Evolutionary conservation across 495 filamentous ascomycete species (phyloP).

Genomic region (Evernia prunastri): DNA sequence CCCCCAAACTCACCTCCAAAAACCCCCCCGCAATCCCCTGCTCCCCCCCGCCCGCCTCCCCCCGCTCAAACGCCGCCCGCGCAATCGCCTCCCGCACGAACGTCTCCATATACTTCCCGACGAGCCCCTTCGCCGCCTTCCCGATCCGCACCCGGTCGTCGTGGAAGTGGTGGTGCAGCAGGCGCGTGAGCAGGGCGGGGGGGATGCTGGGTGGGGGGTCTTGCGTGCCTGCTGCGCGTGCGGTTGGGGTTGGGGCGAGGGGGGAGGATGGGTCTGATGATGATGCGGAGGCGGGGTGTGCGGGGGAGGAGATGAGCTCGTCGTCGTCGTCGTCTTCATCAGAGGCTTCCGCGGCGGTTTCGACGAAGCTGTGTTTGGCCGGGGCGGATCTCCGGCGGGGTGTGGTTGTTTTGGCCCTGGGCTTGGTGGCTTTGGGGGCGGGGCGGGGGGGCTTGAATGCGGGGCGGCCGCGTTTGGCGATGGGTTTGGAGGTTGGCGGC

Average conservation of each 20-base stretch:
- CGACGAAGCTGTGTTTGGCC: constrained; percentile 11
- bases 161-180: constrained; percentile 75
- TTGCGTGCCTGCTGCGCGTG: constrained; percentile 38
- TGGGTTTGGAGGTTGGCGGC: constrained; percentile 21
- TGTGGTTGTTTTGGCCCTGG: constrained; percentile 14
- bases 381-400: constrained; percentile 26
- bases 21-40: constrained; percentile 41
- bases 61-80: constrained; percentile 64
- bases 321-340: constrained; percentile 14
- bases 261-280: constrained; percentile 19
- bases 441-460: constrained; percentile 48
- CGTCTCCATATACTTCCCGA: constrained; percentile 82
- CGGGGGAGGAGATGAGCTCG: constrained; percentile 19
- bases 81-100: constrained; percentile 92
- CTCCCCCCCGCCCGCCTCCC: constrained; percentile 25
- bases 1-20: constrained; percentile 71
- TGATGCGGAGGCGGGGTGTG: constrained; percentile 25
- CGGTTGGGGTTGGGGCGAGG: no score
- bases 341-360: constrained; percentile 8
- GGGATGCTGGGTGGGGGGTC: constrained; percentile 58
- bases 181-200: constrained; percentile 59
- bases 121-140: constrained; percentile 68
- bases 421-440: constrained; percentile 28
- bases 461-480: constrained; percentile 40
- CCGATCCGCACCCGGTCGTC: constrained; percentile 63